A percentile compares a stretch with the other conserved stretches of the same genome.
These are phyloP conservation scores for Xylaria bambusicola DNA, from an alignment of 495 filamentous ascomycete genomes.

Conservation along the genomic window DNA sequence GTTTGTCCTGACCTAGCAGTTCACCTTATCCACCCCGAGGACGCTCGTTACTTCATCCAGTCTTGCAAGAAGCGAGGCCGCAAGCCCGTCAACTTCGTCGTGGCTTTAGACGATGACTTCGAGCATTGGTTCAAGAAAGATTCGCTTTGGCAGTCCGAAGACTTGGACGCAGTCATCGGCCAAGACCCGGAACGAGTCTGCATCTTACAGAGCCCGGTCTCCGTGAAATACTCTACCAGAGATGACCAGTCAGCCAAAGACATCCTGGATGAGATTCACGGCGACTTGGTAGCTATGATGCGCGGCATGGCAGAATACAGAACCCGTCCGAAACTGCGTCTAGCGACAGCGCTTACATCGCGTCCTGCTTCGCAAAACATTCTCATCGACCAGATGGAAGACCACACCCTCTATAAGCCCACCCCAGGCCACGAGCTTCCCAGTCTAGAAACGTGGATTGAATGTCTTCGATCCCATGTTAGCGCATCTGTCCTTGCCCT, in stretches of 20 bases:
- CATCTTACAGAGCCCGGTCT: conserved; percentile 81
- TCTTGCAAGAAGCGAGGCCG: conserved; percentile 76
- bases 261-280: conserved; percentile 74
- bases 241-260: conserved; percentile 78
- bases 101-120: conserved; percentile 77
- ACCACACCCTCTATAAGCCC: conserved; percentile 74
- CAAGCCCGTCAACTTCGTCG: conserved; percentile 84
- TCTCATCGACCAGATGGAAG: conserved; percentile 63
- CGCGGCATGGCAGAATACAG: not conserved
- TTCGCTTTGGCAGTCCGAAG: conserved; percentile 86
- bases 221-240: conserved; percentile 70
- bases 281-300: conserved; percentile 51
- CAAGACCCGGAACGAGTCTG: conserved; percentile 80
- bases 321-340: conserved; percentile 58
- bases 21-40: conserved; percentile 83
- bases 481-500: conserved; percentile 71
- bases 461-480: conserved; percentile 48
- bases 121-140: conserved; percentile 93
- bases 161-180: conserved; percentile 77
- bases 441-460: conserved; percentile 51
- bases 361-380: conserved; percentile 47
- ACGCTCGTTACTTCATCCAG: conserved; percentile 78
- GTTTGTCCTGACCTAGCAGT: conserved; percentile 67
- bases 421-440: conserved; percentile 67
- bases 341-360: conserved; percentile 21